Evolutionary conservation across 768 basidiomycete species (phyloP).

Genomic region (Hypholoma fasciculare): DNA sequence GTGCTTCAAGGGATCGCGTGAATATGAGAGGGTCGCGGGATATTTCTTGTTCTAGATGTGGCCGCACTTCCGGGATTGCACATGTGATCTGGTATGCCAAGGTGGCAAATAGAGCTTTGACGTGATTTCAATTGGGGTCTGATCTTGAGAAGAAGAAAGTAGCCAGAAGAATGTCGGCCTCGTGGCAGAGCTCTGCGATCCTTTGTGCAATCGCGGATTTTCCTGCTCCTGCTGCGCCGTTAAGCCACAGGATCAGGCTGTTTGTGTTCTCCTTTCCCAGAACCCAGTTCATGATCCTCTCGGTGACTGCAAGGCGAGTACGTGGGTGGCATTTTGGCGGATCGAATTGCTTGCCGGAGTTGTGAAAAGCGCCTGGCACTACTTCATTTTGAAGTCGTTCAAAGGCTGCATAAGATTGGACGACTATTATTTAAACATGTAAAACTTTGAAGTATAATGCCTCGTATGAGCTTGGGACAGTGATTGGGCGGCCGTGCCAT

Average conservation of each 20-base stretch:
- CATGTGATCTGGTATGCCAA: constrained; percentile 3
- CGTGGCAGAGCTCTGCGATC: constrained; percentile 2
- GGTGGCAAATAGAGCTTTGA: background rate
- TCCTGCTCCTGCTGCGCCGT: constrained; percentile 15
- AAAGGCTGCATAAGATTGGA: background rate
- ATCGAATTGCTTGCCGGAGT: constrained; percentile 10
- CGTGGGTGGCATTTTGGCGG: constrained; percentile 12
- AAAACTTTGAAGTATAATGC: too few species aligned
- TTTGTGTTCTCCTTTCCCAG: background rate
- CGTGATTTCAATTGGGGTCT: constrained; percentile 4
- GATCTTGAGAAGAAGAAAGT: constrained; percentile 10
- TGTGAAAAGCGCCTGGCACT: constrained; percentile 9
- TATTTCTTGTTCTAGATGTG: background rate
- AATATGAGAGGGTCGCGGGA: constrained; percentile 8
- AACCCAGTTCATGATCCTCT: constrained; percentile 10
- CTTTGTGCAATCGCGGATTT: constrained; percentile 13
- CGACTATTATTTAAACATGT: too few species aligned
- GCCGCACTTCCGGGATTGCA: background rate
- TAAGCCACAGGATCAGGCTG: constrained; percentile 7
- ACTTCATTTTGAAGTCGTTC: constrained; percentile 1
- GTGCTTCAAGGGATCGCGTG: constrained; percentile 3
- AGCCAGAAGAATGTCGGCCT: background rate
- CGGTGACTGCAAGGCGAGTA: constrained; percentile 4
- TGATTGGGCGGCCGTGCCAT: too few species aligned
- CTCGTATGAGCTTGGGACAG: too few species aligned